These are phyloP conservation scores for Stagonosporopsis rhizophila DNA, from an alignment of 2,329 filamentous ascomycete genomes.

Conservation along the genomic window DNA sequence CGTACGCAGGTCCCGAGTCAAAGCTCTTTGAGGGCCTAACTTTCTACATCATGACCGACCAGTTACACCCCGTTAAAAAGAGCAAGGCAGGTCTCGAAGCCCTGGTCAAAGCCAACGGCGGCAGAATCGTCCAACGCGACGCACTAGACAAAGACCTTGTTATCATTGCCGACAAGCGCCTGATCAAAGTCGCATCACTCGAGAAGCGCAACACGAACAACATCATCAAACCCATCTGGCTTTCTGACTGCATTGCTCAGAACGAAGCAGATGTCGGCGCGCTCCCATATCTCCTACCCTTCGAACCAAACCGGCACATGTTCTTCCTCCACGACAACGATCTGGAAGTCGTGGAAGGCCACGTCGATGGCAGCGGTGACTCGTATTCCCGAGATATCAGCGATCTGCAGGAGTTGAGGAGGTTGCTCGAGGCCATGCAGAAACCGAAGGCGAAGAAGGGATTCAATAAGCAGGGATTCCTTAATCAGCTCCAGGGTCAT, in stretches of 20 bases:
- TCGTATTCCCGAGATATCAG: constrained; percentile 78
- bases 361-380: constrained; percentile 80
- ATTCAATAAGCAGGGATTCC: constrained; percentile 31
- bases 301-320: constrained; percentile 71
- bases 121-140: constrained; percentile 77
- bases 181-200: constrained; percentile 82
- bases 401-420: constrained; percentile 65
- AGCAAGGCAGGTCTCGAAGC: constrained; percentile 80
- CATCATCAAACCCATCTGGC: constrained; percentile 81
- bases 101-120: constrained; percentile 83
- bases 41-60: constrained; percentile 86
- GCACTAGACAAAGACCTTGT: constrained; percentile 68
- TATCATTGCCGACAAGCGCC: constrained; percentile 78
- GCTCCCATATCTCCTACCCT: constrained; percentile 67
- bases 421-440: constrained; percentile 49
- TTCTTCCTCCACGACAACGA: constrained; percentile 70
- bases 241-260: constrained; percentile 78
- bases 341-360: constrained; percentile 62
- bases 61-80: constrained; percentile 72
- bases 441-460: constrained; percentile 20
- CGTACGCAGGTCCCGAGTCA: constrained; percentile 65
- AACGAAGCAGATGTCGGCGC: constrained; percentile 62
- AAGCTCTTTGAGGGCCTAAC: constrained; percentile 76
- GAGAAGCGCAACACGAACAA: constrained; percentile 74
- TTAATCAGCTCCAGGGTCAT: constrained; percentile 40